A percentile compares a stretch with the other conserved stretches of the same genome.
phyloP scores from a whole-genome alignment of 2,329 filamentous ascomycete species.

The Botrytis sinoallii region DNA sequence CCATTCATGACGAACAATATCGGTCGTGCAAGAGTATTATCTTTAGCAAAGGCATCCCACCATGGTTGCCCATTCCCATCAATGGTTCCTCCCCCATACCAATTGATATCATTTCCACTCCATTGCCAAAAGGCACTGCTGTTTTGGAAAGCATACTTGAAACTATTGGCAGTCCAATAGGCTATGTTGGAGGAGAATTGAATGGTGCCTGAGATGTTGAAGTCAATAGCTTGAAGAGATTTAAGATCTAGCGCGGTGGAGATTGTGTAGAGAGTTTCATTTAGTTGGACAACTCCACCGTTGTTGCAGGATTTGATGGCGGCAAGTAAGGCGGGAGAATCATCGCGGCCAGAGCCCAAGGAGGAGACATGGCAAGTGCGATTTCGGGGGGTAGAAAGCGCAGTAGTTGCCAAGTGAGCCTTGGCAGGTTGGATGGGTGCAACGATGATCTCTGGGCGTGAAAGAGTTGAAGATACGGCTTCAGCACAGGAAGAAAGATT shows the following conservation, averaged over 20 bases:
- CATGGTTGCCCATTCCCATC: conserved; percentile 15
- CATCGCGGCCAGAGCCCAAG: conserved; percentile 2
- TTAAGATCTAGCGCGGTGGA: conserved; percentile 5
- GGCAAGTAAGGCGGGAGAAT: background rate
- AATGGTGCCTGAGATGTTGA: conserved; percentile 11
- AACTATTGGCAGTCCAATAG: background rate
- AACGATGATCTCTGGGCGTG: background rate
- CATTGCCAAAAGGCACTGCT: conserved; percentile 7
- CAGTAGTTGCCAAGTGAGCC: background rate
- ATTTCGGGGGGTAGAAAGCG: background rate
- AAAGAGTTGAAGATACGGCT: background rate
- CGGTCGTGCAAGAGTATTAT: background rate
- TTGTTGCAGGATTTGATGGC: conserved; percentile 16
- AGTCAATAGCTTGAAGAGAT: conserved; percentile 12
- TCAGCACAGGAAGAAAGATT: conserved; percentile 4
- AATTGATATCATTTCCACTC: conserved; percentile 9
- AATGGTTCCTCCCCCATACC: conserved; percentile 9
- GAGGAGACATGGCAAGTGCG: conserved; percentile 10
- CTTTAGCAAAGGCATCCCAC: conserved; percentile 14
- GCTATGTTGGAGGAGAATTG: conserved; percentile 4
- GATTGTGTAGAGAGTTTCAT: conserved; percentile 12
- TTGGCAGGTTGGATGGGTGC: conserved; percentile 10
- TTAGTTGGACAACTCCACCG: conserved; percentile 1
- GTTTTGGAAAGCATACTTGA: conserved; percentile 14
- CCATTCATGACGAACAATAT: conserved; percentile 18